Evolutionary conservation across 2,329 filamentous ascomycete species (phyloP).

Genomic region (Mycosphaerella sp.): DNA sequence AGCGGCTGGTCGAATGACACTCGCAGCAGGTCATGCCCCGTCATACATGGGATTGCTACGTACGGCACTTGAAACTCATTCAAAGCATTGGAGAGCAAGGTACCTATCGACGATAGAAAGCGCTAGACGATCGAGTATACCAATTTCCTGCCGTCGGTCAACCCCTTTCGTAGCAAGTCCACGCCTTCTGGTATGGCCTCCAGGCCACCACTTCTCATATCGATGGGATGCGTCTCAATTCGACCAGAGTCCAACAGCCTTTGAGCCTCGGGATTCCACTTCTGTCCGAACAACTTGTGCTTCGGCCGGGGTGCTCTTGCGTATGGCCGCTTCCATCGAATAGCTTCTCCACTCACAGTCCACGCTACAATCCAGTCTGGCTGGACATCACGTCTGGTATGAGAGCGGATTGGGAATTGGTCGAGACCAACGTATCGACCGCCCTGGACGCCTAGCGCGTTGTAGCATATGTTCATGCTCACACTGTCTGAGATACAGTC

Average conservation of each 20-base stretch:
- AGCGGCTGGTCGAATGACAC: too few species aligned
- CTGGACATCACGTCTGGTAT: constrained; percentile 17
- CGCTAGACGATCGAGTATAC: constrained; percentile 16
- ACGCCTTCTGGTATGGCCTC: constrained; percentile 15
- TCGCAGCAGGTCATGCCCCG: too few species aligned
- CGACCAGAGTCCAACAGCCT: constrained; percentile 14
- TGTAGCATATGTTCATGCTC: constrained; percentile 21
- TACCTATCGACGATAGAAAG: too few species aligned
- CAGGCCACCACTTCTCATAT: constrained; percentile 15
- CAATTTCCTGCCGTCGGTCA: constrained; percentile 17
- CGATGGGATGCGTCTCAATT: constrained; percentile 16
- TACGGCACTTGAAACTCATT: too few species aligned
- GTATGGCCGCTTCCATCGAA: constrained; percentile 18
- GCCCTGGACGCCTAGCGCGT: constrained; percentile 15
- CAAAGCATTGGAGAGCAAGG: too few species aligned
- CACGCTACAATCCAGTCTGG: constrained; percentile 22
- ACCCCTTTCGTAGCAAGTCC: constrained; percentile 16
- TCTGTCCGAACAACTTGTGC: constrained; percentile 14
- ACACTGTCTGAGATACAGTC: constrained; percentile 20
- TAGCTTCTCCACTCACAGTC: constrained; percentile 18
- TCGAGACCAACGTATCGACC: constrained; percentile 20
- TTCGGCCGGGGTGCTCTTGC: constrained; percentile 13
- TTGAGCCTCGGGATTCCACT: constrained; percentile 18
- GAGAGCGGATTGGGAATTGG: constrained; percentile 19
- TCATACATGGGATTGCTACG: too few species aligned